A percentile compares a stretch with the other conserved stretches of the same genome.
Evolutionary conservation across 1,284 basidiomycete genomes (phyloP).

Genomic region (Ustilago shanxiensis): DNA sequence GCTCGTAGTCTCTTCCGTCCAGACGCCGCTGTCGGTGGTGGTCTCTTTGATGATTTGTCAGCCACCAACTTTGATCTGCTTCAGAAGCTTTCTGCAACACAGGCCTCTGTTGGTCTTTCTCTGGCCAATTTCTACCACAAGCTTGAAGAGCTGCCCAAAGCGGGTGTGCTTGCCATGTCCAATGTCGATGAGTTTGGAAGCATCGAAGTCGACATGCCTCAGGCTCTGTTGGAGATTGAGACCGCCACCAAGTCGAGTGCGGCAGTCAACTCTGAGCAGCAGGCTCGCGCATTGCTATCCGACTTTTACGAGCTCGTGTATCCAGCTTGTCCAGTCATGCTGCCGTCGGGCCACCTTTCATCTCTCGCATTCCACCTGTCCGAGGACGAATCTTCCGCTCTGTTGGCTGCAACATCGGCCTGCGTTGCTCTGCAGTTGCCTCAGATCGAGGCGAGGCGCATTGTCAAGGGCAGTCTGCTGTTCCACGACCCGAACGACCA

Average conservation of each 20-base stretch:
- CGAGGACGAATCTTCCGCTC: slow-evolving; percentile 59
- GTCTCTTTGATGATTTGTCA: slow-evolving; percentile 53
- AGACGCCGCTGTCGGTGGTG: slow-evolving; percentile 27
- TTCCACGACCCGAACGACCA: slow-evolving; percentile 44
- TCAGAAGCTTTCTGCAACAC: slow-evolving; percentile 47
- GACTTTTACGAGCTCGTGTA: slow-evolving; percentile 64
- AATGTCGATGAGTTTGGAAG: slow-evolving; percentile 34
- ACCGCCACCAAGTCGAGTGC: slow-evolving; percentile 46
- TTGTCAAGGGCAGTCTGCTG: slow-evolving; percentile 52
- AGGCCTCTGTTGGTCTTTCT: slow-evolving; percentile 25
- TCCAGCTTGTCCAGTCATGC: slow-evolving; percentile 58
- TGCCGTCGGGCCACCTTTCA: slow-evolving; percentile 59
- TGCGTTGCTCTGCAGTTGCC: slow-evolving; percentile 56
- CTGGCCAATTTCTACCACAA: slow-evolving; percentile 56
- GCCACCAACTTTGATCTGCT: slow-evolving; percentile 58
- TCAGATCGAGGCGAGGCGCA: slow-evolving; percentile 52
- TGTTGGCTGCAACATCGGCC: slow-evolving; percentile 58
- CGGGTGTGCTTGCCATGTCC: slow-evolving; percentile 41
- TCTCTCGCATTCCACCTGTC: slow-evolving; percentile 62
- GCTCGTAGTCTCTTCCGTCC: slow-evolving; percentile 37
- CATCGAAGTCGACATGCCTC: slow-evolving; percentile 44
- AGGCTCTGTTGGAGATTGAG: slow-evolving; percentile 40
- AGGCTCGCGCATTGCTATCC: slow-evolving; percentile 46
- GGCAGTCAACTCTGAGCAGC: slow-evolving; percentile 55
- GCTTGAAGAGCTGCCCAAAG: slow-evolving; percentile 62